Base-by-base conservation (phyloP, 2,329 filamentous ascomycete species). In the Fusarium bactridioides region DNA sequence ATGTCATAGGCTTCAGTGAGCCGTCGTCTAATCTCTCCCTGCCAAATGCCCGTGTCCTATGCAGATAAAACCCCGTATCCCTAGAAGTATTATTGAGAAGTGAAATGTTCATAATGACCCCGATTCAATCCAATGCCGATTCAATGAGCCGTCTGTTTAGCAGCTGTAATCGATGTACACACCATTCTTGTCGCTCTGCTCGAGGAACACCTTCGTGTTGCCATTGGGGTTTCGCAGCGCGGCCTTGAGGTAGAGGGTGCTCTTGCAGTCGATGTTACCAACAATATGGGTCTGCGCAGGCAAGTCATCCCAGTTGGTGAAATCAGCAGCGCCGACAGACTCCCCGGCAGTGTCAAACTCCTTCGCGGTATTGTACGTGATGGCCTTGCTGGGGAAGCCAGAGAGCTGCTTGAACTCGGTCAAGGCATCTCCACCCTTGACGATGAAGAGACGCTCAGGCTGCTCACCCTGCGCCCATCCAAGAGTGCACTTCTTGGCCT, bases 361-460 rank as follows among this genome's bases (percentile, higher is more conserved):
- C 31, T 64, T 69, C 10, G 79, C 71, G 51, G 69, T 72, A 29
- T 60, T 58, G 45, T 74, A 76, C 0, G 73, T 77, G 19, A 80
- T 65, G 8, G 61, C 58, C 10, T 69, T 67, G 29, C 56, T 58
- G 23, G 78, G 78, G 53, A 79, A 75, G 25, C 77, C 75, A 11
- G 74, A 67, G 10, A 82, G 72, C 47, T 76, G 78, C 44, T 61
- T 72, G 35, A 77, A 58, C 4, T 63, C 47, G 4, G 78, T 48
- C 40, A 78, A 61, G 1, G 76, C 81, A 60, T 73, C 78, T 27
- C 47, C 31, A 23, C 77, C 77, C 29, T 76, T 72, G 67, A 83
- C 82, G 70, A 79, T 78, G 66, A 84, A 82, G 60, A 79, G 78
- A 58, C 81, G 83, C 50, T 82, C 79, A 60, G 77, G 79, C 68